Evolutionary conservation across 192 early-diverging fungal genomes (phyloP).

Genomic region (Haplosporangium gracile): DNA sequence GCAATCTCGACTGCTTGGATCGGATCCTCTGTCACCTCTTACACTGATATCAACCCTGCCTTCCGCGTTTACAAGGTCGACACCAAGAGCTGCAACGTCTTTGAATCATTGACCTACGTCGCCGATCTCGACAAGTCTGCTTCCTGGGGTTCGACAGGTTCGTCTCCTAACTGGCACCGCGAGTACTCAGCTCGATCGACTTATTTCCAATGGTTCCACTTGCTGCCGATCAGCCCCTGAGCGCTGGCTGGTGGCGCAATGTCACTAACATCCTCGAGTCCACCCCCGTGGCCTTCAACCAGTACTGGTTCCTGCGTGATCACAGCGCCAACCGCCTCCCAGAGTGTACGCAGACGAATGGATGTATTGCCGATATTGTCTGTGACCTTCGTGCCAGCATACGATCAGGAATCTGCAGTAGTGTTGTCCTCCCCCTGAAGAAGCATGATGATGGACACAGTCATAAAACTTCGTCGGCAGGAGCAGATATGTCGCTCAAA

Average conservation of each 20-base stretch:
- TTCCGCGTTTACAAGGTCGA: constrained; percentile 70
- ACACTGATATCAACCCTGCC: constrained; percentile 61
- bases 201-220: constrained; percentile 37
- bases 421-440: not conserved
- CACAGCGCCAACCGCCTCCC: constrained; percentile 30
- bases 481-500: not conserved
- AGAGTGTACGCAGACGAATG: constrained; percentile 13
- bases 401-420: constrained; percentile 22
- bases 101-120: constrained; percentile 64
- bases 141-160: constrained; percentile 42
- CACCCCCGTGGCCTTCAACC: constrained; percentile 41
- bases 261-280: constrained; percentile 57
- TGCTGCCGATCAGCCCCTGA: constrained; percentile 33
- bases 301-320: constrained; percentile 54
- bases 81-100: constrained; percentile 58
- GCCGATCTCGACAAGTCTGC: constrained; percentile 59
- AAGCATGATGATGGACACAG: not conserved
- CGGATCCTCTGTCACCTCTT: constrained; percentile 65
- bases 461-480: not conserved
- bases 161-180: constrained; percentile 60
- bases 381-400: constrained; percentile 35
- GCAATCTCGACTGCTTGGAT: constrained; percentile 61
- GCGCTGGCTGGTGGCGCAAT: constrained; percentile 65
- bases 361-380: constrained; percentile 19
- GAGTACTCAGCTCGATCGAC: constrained; percentile 63